Percentiles rank a stretch among this genome's conserved stretches.
phyloP scores from a whole-genome alignment of 108 stramenopile species.

The Cylindrotheca fusiformis region DNA sequence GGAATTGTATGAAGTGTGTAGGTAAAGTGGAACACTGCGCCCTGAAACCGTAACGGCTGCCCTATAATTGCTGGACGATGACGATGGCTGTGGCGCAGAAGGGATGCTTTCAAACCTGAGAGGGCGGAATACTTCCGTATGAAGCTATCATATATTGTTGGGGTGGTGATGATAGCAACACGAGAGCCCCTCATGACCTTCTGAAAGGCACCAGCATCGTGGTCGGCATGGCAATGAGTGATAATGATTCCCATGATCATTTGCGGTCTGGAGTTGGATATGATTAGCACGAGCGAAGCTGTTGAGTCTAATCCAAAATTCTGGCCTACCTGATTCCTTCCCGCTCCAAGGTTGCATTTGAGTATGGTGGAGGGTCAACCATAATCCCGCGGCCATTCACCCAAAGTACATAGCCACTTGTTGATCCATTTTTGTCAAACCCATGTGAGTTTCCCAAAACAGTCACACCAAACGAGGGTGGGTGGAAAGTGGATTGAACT shows the following conservation, averaged over 20 bases:
- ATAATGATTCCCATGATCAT: slow-evolving; percentile 85
- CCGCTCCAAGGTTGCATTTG: slow-evolving; percentile 65
- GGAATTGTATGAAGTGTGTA: slow-evolving; percentile 88
- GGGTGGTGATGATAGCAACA: slow-evolving; percentile 81
- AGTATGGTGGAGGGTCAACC: slow-evolving; percentile 91
- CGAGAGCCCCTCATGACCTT: slow-evolving; percentile 80
- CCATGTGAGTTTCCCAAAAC: slow-evolving; percentile 91
- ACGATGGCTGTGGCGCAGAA: slow-evolving; percentile 70
- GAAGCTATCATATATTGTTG: slow-evolving; percentile 87
- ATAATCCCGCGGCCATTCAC: slow-evolving; percentile 86
- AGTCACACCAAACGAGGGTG: slow-evolving; percentile 87
- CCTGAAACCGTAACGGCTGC: slow-evolving; percentile 68
- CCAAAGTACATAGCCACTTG: slow-evolving; percentile 88
- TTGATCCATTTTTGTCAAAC: slow-evolving; percentile 83
- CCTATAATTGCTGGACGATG: slow-evolving; percentile 81
- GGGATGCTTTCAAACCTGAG: slow-evolving; percentile 53
- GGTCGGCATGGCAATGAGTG: slow-evolving; percentile 91
- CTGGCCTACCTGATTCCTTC: slow-evolving; percentile 48
- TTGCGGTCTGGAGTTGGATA: slow-evolving; percentile 32
- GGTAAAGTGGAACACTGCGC: slow-evolving; percentile 78
- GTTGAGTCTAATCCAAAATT: slow-evolving; percentile 1
- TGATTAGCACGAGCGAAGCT: too few species aligned
- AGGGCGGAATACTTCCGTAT: slow-evolving; percentile 87
- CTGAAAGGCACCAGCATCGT: slow-evolving; percentile 90
- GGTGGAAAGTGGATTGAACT: slow-evolving; percentile 52